These are phyloP conservation scores for Neofusicoccum laricinum DNA, from an alignment of 2,329 filamentous ascomycete genomes.

Conservation along the genomic window DNA sequence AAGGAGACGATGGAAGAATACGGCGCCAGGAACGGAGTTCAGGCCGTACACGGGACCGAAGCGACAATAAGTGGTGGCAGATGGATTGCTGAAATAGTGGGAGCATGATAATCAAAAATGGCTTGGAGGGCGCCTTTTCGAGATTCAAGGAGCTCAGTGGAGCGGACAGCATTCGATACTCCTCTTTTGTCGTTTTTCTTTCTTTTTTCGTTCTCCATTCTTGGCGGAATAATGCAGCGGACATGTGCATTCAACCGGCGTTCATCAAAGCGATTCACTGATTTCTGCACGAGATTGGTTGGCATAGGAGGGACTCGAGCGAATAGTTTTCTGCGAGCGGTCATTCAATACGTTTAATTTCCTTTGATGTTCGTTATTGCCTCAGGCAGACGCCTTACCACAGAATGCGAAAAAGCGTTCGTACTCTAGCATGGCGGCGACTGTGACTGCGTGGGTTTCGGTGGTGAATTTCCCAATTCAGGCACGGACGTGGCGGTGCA, in stretches of 20 bases:
- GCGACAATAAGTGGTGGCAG: not conserved
- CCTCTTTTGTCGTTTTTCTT: not conserved
- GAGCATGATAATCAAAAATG: not conserved
- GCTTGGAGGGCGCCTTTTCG: not conserved
- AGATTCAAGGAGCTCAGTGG: not conserved
- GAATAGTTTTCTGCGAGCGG: not conserved
- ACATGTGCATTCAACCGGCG: constrained; percentile 4
- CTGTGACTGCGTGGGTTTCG: too few relatives aligned
- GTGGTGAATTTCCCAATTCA: too few relatives aligned
- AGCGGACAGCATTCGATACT: not conserved
- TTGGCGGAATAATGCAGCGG: not conserved
- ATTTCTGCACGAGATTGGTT: not conserved
- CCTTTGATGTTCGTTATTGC: not conserved
- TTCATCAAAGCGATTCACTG: constrained; percentile 1
- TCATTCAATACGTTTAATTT: not conserved
- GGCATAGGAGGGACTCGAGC: not conserved
- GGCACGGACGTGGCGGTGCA: not conserved
- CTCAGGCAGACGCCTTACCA: not conserved
- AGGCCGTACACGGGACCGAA: constrained; percentile 13
- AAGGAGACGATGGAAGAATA: constrained; percentile 8
- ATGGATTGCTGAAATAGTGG: too few relatives aligned
- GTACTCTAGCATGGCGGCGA: too few relatives aligned
- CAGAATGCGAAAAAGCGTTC: too few relatives aligned
- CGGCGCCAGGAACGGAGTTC: constrained; percentile 10
- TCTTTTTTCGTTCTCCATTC: not conserved